Percentiles rank a stretch among this genome's conserved stretches.
Evolutionary conservation across 2,329 filamentous ascomycete genomes (phyloP).

Genomic region (Trichophyton benhamiae): DNA sequence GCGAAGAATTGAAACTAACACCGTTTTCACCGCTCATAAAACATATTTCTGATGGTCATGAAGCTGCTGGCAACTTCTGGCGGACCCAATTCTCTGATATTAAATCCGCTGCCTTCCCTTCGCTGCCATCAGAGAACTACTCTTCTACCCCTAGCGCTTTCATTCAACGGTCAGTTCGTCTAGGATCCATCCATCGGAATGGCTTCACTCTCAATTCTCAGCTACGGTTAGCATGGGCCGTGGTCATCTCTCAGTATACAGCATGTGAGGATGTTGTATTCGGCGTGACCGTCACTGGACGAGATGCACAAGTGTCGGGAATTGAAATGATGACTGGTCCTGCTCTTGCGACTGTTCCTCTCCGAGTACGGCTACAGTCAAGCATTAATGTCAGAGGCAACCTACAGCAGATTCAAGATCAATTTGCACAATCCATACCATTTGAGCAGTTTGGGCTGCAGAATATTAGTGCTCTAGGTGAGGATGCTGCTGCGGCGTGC

Average conservation of each 20-base stretch:
- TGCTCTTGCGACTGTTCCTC: conserved; percentile 29
- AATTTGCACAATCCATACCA: conserved; percentile 44
- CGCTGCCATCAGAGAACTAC: background rate
- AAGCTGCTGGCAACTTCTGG: conserved; percentile 9
- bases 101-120: conserved; percentile 5
- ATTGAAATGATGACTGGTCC: conserved; percentile 30
- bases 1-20: background rate
- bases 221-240: conserved; percentile 22
- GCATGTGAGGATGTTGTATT: conserved; percentile 28
- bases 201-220: conserved; percentile 4
- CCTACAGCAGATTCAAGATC: conserved; percentile 42
- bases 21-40: background rate
- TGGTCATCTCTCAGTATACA: conserved; percentile 24
- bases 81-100: conserved; percentile 7
- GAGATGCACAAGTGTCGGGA: conserved; percentile 25
- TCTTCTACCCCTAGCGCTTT: background rate
- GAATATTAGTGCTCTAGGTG: conserved; percentile 41
- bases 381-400: background rate
- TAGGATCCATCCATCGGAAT: background rate
- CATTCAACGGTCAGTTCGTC: background rate
- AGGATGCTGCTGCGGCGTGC: conserved; percentile 30
- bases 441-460: conserved; percentile 40
- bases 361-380: conserved; percentile 21
- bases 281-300: conserved; percentile 30
- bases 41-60: background rate